Evolutionary conservation across 106 monocot species (phyloP).

Genomic region (Hemerocallis citrina): DNA sequence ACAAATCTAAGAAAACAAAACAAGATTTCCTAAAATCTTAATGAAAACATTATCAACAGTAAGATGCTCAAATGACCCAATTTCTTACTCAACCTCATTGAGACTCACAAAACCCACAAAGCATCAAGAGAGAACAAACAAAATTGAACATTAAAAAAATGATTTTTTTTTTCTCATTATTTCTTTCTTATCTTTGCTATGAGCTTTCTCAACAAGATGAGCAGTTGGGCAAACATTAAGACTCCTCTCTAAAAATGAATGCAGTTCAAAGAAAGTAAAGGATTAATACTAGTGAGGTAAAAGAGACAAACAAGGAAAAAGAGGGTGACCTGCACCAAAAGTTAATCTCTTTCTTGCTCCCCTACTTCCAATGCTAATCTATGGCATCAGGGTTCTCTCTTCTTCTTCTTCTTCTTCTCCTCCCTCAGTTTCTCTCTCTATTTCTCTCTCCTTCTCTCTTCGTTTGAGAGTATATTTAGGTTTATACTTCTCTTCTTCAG

Average conservation of each 20-base stretch:
- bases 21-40: neutral
- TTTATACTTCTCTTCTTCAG: no score
- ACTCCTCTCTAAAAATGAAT: neutral
- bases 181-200: no score
- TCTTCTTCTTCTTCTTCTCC: no score
- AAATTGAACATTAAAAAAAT: neutral
- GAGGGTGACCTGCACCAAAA: neutral
- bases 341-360: neutral
- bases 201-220: neutral
- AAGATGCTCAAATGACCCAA: neutral
- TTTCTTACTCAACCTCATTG: neutral
- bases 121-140: neutral
- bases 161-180: neutral
- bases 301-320: neutral
- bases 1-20: neutral
- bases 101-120: neutral
- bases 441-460: no score
- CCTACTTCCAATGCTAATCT: no score
- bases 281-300: no score
- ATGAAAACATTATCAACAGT: conserved; percentile 1
- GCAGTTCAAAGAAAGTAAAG: conserved; percentile 6
- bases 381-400: no score
- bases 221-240: conserved; percentile 1
- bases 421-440: no score
- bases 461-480: no score